phyloP scores from a whole-genome alignment of 129 eudicot species.

The Flaveria trinervia region DNA sequence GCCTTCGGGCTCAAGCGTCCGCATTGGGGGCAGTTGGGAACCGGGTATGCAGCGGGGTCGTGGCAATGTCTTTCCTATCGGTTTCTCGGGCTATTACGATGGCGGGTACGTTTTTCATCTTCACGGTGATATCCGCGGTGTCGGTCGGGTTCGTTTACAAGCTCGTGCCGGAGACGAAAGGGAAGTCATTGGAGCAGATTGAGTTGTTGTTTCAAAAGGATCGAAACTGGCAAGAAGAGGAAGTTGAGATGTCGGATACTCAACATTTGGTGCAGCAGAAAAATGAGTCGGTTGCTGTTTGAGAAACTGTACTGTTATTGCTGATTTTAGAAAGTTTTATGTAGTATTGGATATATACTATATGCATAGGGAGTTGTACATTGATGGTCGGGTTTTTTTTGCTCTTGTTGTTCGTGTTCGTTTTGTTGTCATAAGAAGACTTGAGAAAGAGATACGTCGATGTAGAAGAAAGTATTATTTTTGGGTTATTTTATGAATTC shows the following conservation, averaged over 20 bases:
- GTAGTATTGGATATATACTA: conserved; percentile 21
- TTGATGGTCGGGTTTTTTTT: conserved; percentile 18
- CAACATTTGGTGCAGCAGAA: conserved; percentile 49
- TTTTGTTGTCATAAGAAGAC: conserved; percentile 21
- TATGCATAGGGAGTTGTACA: conserved; percentile 35
- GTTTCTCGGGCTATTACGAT: conserved; percentile 63
- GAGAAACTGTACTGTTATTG: not conserved
- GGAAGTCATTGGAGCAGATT: conserved; percentile 76
- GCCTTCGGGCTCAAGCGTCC: conserved; percentile 77
- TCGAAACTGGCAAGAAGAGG: conserved; percentile 46
- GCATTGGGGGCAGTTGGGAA: conserved; percentile 70
- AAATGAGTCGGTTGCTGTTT: not conserved
- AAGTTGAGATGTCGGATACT: conserved; percentile 62
- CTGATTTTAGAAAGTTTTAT: not conserved
- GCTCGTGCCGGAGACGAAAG: conserved; percentile 74
- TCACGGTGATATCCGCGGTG: conserved; percentile 52
- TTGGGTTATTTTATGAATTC: conserved; percentile 5
- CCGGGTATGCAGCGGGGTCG: conserved; percentile 67
- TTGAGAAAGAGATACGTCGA: conserved; percentile 3
- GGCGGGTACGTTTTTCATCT: conserved; percentile 61
- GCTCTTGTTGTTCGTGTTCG: conserved; percentile 2
- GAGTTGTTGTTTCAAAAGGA: conserved; percentile 64
- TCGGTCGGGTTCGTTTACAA: conserved; percentile 61
- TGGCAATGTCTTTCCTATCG: conserved; percentile 72
- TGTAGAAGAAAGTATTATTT: conserved; percentile 1